These are phyloP conservation scores for Corymbia calophylla DNA, from an alignment of 441 rosid species.

Conservation along the genomic window DNA sequence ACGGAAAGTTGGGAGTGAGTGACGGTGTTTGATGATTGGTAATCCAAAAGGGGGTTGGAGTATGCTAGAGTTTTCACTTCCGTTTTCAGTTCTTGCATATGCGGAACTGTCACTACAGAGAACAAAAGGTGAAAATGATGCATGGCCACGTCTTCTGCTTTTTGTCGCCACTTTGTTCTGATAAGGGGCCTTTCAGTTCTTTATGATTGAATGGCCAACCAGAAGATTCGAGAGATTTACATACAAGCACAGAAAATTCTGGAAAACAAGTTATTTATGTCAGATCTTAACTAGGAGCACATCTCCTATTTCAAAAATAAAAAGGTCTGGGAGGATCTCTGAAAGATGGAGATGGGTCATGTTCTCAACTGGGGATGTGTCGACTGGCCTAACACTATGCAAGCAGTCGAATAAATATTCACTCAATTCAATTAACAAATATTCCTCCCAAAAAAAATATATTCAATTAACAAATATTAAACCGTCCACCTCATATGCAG, in stretches of 20 bases:
- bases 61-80: neutral
- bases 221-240: neutral
- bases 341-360: neutral
- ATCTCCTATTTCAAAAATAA: neutral
- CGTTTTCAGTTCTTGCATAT: neutral
- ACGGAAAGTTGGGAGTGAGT: neutral
- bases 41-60: neutral
- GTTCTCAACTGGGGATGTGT: neutral
- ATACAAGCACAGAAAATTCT: neutral
- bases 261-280: neutral
- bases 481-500: neutral
- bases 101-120: neutral
- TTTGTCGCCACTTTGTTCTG: neutral
- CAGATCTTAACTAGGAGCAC: neutral
- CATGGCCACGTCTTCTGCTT: neutral
- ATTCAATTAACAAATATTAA: neutral
- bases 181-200: neutral
- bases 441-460: neutral
- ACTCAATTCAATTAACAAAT: neutral
- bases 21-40: neutral
- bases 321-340: neutral
- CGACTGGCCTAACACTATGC: neutral
- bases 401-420: neutral
- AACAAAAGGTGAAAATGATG: neutral
- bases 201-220: neutral